phyloP scores from a whole-genome alignment of 148 eudicot species.

The Bassia scoparia region DNA sequence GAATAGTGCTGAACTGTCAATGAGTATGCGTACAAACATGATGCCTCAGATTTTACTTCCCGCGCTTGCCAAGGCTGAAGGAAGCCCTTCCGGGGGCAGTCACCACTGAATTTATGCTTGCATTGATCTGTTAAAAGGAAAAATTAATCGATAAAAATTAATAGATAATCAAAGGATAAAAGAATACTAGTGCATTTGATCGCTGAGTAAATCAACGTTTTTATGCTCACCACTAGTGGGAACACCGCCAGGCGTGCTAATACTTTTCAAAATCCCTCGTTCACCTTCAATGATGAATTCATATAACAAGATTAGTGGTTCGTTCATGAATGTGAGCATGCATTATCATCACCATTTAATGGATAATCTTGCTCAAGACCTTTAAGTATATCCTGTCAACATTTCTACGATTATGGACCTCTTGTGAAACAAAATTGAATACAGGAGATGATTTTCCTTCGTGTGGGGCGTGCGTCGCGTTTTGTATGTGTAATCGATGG shows the following conservation, averaged over 20 bases:
- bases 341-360: background rate
- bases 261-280: conserved; percentile 54
- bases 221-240: conserved; percentile 56
- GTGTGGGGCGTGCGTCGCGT: no score
- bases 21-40: background rate
- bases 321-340: background rate
- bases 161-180: no score
- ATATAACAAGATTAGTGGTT: conserved; percentile 2
- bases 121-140: conserved; percentile 51
- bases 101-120: conserved; percentile 64
- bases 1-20: background rate
- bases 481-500: no score
- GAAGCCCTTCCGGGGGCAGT: conserved; percentile 59
- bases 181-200: background rate
- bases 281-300: conserved; percentile 47
- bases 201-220: background rate
- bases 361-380: background rate
- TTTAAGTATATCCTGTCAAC: no score
- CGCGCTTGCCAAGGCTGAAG: conserved; percentile 58
- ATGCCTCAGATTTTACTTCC: conserved; percentile 12
- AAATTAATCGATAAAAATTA: background rate
- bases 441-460: no score
- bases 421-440: no score
- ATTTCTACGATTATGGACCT: no score
- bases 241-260: conserved; percentile 50